Conservation (phyloP, 2,329 filamentous ascomycete genomes). For the Sclerotinia sclerotiorum region DNA sequence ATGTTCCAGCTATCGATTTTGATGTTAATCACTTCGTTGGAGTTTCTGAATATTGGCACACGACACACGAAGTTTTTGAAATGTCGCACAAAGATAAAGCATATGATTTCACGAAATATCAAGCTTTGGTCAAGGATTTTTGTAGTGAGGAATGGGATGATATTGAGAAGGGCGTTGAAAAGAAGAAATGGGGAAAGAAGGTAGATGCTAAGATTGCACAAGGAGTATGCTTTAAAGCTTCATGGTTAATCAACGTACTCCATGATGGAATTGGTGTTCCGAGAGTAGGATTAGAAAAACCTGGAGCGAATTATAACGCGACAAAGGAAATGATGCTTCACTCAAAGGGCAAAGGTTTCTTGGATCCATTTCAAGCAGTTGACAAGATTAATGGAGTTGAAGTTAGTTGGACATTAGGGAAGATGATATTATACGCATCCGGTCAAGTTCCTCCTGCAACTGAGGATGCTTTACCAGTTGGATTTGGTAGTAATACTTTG, state of each 20-base stretch:
- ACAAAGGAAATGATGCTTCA: constrained; percentile 69
- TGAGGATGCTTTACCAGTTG: constrained; percentile 69
- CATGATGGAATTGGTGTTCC: constrained; percentile 96
- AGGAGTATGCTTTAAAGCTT: constrained; percentile 95
- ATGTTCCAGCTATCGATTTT: constrained; percentile 95
- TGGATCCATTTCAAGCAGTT: constrained; percentile 87
- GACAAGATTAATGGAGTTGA: constrained; percentile 90
- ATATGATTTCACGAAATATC: constrained; percentile 89
- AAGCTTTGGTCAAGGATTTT: constrained; percentile 79
- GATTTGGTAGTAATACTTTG: constrained; percentile 80
- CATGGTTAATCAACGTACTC: constrained; percentile 94
- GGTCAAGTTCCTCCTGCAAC: constrained; percentile 74
- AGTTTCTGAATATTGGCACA: constrained; percentile 98
- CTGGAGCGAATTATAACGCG: constrained; percentile 59
- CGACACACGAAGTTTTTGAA: constrained; percentile 90
- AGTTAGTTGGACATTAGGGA: constrained; percentile 95
- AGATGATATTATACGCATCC: constrained; percentile 92
- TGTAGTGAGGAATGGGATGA: constrained; percentile 80
- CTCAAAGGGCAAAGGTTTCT: constrained; percentile 71
- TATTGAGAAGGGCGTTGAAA: constrained; percentile 65
- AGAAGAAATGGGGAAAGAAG: constrained; percentile 73
- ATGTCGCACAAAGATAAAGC: constrained; percentile 71
- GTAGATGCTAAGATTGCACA: constrained; percentile 71
- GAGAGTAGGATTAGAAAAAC: constrained; percentile 72
- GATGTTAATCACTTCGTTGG: constrained; percentile 97